Conservation (phyloP, 192 early-diverging fungal species). For the Phycomyces nitens region DNA sequence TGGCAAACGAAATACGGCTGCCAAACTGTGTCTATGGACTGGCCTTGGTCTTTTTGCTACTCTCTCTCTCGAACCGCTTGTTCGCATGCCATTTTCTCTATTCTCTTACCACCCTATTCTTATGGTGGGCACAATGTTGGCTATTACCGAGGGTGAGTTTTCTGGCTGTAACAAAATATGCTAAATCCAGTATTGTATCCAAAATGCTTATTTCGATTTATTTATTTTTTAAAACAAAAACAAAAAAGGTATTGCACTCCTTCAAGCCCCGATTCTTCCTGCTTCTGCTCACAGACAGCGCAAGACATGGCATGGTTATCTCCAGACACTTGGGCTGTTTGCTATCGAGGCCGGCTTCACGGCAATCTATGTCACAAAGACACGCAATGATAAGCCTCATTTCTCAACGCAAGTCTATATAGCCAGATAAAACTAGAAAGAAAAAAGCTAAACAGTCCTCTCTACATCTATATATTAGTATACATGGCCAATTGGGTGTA, state of each 20-base stretch:
- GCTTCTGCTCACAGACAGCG: constrained; percentile 14
- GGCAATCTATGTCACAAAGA: constrained; percentile 24
- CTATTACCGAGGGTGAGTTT: constrained; percentile 24
- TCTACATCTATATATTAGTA: too few relatives aligned
- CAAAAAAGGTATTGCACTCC: constrained; percentile 13
- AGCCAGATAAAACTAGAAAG: too few relatives aligned
- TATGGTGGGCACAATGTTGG: constrained; percentile 17
- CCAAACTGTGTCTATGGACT: too few relatives aligned
- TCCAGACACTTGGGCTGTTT: constrained; percentile 14
- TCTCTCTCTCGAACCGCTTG: too few relatives aligned
- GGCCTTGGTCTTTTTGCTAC: too few relatives aligned
- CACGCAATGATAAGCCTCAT: constrained; percentile 14
- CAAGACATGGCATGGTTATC: constrained; percentile 13
- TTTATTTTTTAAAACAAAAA: neutral
- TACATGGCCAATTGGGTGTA: constrained; percentile 28
- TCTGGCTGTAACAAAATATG: neutral
- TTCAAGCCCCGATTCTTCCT: constrained; percentile 17
- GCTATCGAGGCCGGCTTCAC: constrained; percentile 13
- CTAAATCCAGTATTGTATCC: too few relatives aligned
- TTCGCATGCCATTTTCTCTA: neutral
- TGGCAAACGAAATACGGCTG: too few relatives aligned
- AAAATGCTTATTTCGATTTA: neutral
- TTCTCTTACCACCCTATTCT: constrained; percentile 31
- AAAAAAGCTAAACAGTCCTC: too few relatives aligned
- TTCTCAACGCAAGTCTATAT: constrained; percentile 16